phyloP scores from a whole-genome alignment of 2,329 filamentous ascomycete genomes.

The Chalara sp. region DNA sequence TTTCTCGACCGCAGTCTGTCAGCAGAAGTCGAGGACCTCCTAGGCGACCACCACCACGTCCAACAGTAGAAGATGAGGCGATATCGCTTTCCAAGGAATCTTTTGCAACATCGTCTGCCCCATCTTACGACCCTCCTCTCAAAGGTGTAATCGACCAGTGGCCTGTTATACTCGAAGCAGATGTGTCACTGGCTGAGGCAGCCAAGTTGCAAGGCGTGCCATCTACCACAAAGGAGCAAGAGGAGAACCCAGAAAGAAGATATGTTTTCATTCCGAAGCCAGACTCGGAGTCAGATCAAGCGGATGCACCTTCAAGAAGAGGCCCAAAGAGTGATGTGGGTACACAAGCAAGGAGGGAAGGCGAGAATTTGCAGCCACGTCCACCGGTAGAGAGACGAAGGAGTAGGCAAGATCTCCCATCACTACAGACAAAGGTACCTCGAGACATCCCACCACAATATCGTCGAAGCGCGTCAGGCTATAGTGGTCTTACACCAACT shows the following conservation, averaged over 20 bases:
- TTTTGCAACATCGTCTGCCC: constrained; percentile 2
- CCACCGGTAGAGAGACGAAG: constrained; percentile 10
- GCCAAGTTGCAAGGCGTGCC: constrained; percentile 19
- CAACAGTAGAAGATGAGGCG: constrained; percentile 64
- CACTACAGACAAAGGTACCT: constrained; percentile 25
- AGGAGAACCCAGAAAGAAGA: constrained; percentile 44
- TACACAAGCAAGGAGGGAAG: neutral
- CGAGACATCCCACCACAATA: constrained; percentile 24
- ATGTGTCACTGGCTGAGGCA: constrained; percentile 26
- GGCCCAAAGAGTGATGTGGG: constrained; percentile 1
- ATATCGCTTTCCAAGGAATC: constrained; percentile 56
- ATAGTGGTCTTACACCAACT: constrained; percentile 22
- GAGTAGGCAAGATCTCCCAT: constrained; percentile 26
- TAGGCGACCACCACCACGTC: constrained; percentile 44
- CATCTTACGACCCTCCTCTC: constrained; percentile 47
- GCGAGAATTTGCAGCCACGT: neutral
- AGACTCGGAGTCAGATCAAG: constrained; percentile 14
- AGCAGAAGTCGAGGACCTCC: constrained; percentile 15
- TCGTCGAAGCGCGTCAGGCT: constrained; percentile 22
- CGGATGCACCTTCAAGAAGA: constrained; percentile 12
- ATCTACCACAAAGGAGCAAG: constrained; percentile 12
- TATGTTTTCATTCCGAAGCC: constrained; percentile 50
- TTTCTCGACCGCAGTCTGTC: constrained; percentile 11
- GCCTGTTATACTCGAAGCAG: constrained; percentile 58
- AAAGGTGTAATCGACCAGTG: constrained; percentile 63